A percentile compares a stretch with the other conserved stretches of the same genome.
Conservation (phyloP, 75 land plant genomes). For the Ceratopteris richardii region DNA sequence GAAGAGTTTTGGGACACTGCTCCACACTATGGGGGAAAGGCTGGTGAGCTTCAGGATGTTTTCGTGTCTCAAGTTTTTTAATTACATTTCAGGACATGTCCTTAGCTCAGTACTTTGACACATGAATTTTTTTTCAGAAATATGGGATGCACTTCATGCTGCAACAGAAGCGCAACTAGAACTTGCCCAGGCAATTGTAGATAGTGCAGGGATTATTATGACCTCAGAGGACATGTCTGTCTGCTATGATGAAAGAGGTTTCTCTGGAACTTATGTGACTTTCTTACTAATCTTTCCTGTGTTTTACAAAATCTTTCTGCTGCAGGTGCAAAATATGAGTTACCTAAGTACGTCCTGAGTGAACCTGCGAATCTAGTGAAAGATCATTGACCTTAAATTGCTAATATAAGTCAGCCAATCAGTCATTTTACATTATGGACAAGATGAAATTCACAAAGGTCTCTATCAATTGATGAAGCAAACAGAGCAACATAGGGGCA, state of each 20-base stretch:
- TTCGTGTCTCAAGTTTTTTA: not conserved
- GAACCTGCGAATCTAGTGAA: slow-evolving; percentile 51
- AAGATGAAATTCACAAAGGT: too few species aligned
- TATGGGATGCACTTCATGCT: slow-evolving; percentile 93
- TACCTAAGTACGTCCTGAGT: slow-evolving; percentile 86
- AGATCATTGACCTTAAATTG: not conserved
- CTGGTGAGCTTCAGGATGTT: slow-evolving; percentile 46
- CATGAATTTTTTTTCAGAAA: slow-evolving; percentile 35
- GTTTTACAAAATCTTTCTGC: not conserved
- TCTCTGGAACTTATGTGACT: too few species aligned
- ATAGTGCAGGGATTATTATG: slow-evolving; percentile 83
- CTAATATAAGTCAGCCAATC: too few species aligned
- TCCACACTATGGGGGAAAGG: slow-evolving; percentile 85
- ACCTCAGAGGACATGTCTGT: slow-evolving; percentile 67
- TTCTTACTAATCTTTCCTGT: too few species aligned
- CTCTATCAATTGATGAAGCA: too few species aligned
- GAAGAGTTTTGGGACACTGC: slow-evolving; percentile 95
- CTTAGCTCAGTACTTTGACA: too few species aligned
- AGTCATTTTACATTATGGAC: too few species aligned
- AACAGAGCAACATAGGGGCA: too few species aligned
- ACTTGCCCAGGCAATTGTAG: slow-evolving; percentile 74
- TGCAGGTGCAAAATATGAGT: slow-evolving; percentile 93
- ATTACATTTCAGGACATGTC: too few species aligned
- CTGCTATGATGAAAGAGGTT: slow-evolving; percentile 95
- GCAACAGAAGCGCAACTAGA: slow-evolving; percentile 78